A percentile compares a stretch with the other conserved stretches of the same genome.
Evolutionary conservation across 306 rosid species (phyloP).

Genomic region (Potentilla sterilis): DNA sequence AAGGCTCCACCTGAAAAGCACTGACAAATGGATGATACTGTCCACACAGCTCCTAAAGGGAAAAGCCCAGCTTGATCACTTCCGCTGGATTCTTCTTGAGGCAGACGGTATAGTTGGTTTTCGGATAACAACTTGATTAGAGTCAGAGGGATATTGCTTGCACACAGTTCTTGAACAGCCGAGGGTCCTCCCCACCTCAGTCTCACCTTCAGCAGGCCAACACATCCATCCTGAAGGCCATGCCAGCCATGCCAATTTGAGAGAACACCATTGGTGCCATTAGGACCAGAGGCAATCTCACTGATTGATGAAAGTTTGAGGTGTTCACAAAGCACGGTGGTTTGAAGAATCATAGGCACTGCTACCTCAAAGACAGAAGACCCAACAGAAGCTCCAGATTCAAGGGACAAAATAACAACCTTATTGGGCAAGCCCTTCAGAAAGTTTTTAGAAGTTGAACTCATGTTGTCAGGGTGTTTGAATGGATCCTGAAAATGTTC

Average conservation of each 20-base stretch:
- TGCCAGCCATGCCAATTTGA: slow-evolving; percentile 84
- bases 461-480: slow-evolving; percentile 92
- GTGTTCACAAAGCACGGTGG: slow-evolving; percentile 55
- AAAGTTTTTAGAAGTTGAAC: slow-evolving; percentile 76
- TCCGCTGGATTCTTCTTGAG: slow-evolving; percentile 44
- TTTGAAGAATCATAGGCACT: slow-evolving; percentile 75
- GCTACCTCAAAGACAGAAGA: slow-evolving; percentile 75
- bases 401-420: slow-evolving; percentile 82
- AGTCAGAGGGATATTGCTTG: slow-evolving; percentile 70
- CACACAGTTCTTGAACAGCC: slow-evolving; percentile 87
- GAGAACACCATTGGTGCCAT: slow-evolving; percentile 45
- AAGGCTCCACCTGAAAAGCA: slow-evolving; percentile 78
- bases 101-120: slow-evolving; percentile 39
- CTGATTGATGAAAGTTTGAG: slow-evolving; percentile 53
- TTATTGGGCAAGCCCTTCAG: slow-evolving; percentile 88
- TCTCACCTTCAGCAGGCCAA: slow-evolving; percentile 78
- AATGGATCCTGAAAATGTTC: slow-evolving; percentile 78
- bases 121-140: slow-evolving; percentile 63
- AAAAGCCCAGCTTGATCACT: slow-evolving; percentile 69
- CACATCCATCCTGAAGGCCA: slow-evolving; percentile 81
- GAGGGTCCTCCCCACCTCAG: slow-evolving; percentile 86
- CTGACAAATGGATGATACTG: slow-evolving; percentile 65
- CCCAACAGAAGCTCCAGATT: slow-evolving; percentile 65
- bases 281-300: slow-evolving; percentile 46
- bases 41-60: slow-evolving; percentile 81